Evolutionary conservation across 768 basidiomycete genomes (phyloP).

Genomic region (Rubroboletus satanas): DNA sequence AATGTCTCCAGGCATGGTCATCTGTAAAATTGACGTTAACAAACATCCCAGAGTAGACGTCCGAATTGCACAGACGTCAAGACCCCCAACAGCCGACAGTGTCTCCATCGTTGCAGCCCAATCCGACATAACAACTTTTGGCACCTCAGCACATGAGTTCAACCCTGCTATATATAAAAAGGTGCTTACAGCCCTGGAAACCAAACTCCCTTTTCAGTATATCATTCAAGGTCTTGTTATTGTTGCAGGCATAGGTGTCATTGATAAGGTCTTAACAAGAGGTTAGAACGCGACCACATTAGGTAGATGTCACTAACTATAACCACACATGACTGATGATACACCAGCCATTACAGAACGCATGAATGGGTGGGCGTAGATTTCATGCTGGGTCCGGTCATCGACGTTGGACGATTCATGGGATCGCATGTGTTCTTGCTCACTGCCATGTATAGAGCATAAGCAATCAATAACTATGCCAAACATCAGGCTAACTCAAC

Average conservation of each 20-base stretch:
- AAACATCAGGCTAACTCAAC: constrained; percentile 32
- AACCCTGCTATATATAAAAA: background rate
- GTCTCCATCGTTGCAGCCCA: constrained; percentile 55
- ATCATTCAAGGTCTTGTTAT: constrained; percentile 55
- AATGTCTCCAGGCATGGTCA: constrained; percentile 72
- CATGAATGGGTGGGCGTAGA: constrained; percentile 55
- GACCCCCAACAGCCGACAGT: constrained; percentile 54
- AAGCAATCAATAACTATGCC: background rate
- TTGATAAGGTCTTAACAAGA: constrained; percentile 46
- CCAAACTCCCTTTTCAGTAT: constrained; percentile 62
- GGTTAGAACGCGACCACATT: background rate
- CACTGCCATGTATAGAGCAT: constrained; percentile 18
- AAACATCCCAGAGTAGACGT: background rate
- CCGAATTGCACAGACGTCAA: constrained; percentile 45
- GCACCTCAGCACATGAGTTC: background rate
- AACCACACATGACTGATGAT: constrained; percentile 64
- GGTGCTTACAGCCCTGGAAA: constrained; percentile 55
- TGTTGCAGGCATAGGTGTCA: constrained; percentile 61
- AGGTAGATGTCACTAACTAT: constrained; percentile 32
- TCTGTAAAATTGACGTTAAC: constrained; percentile 35
- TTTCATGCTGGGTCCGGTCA: constrained; percentile 49
- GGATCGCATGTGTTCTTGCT: constrained; percentile 35
- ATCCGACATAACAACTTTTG: constrained; percentile 52
- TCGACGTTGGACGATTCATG: constrained; percentile 37
- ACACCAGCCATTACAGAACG: constrained; percentile 63